phyloP scores from a whole-genome alignment of 2,329 filamentous ascomycete genomes.

The Pseudovirgaria hyperparasitica region DNA sequence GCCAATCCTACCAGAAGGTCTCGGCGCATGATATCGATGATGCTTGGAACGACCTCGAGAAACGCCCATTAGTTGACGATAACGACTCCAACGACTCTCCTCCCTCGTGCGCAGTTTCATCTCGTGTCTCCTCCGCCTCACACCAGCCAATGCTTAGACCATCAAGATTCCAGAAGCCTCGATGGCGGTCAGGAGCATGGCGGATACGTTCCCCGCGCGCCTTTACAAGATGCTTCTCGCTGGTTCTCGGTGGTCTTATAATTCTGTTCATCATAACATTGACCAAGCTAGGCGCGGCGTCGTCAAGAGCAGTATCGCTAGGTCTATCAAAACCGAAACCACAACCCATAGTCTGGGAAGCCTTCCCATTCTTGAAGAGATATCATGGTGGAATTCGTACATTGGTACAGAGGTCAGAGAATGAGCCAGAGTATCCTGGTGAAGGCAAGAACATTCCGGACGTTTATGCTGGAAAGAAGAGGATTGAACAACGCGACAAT shows the following conservation, averaged over 20 bases:
- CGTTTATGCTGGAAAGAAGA: slow-evolving; percentile 16
- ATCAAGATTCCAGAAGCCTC: slow-evolving; percentile 18
- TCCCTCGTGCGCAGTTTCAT: slow-evolving; percentile 38
- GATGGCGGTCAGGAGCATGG: slow-evolving; percentile 16
- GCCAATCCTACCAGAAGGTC: slow-evolving; percentile 18
- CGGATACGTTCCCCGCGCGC: slow-evolving; percentile 51
- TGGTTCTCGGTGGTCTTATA: slow-evolving; percentile 55
- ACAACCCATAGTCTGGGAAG: slow-evolving; percentile 68
- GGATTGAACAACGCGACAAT: slow-evolving; percentile 6
- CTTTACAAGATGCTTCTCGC: slow-evolving; percentile 65
- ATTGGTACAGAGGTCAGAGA: slow-evolving; percentile 51
- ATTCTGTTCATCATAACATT: slow-evolving; percentile 67
- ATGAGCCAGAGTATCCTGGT: slow-evolving; percentile 69
- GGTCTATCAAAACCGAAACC: slow-evolving; percentile 47
- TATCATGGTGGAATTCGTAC: slow-evolving; percentile 82
- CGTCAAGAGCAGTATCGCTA: slow-evolving; percentile 48
- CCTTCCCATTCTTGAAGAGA: slow-evolving; percentile 70
- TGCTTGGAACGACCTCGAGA: slow-evolving; percentile 26
- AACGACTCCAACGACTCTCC: slow-evolving; percentile 21
- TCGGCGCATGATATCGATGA: slow-evolving; percentile 12
- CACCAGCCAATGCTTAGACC: slow-evolving; percentile 27
- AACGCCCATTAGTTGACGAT: slow-evolving; percentile 22
- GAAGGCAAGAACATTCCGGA: slow-evolving; percentile 37
- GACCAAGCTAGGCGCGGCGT: slow-evolving; percentile 58
- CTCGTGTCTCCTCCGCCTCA: slow-evolving; percentile 35